A percentile compares a stretch with the other conserved stretches of the same genome.
Conservation (phyloP, 495 filamentous ascomycete species). For the Hyaloscypha variabilis region DNA sequence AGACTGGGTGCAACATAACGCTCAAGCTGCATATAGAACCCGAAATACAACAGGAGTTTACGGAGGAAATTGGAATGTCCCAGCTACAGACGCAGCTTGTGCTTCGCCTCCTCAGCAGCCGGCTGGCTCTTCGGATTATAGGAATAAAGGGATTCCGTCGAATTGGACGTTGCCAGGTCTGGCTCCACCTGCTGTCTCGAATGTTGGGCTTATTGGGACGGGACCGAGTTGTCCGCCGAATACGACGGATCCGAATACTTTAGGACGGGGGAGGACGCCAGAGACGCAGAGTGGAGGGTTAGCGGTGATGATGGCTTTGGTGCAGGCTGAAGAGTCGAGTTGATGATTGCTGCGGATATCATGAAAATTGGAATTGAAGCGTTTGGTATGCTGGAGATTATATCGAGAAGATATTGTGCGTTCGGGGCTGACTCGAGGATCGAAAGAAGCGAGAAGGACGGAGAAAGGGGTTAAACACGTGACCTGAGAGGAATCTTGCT, state of each 20-base stretch:
- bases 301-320: slow-evolving; percentile 73
- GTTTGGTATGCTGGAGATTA: too few species aligned
- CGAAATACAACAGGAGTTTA: slow-evolving; percentile 69
- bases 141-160: slow-evolving; percentile 57
- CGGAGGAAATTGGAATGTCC: slow-evolving; percentile 83
- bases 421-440: too few species aligned
- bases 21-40: slow-evolving; percentile 69
- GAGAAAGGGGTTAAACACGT: too few species aligned
- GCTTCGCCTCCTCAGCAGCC: slow-evolving; percentile 2
- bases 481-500: too few species aligned
- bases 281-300: slow-evolving; percentile 88
- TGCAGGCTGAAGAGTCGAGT: slow-evolving; percentile 46
- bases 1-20: slow-evolving; percentile 75
- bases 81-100: slow-evolving; percentile 20
- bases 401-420: too few species aligned
- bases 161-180: background rate
- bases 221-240: background rate
- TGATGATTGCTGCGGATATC: background rate
- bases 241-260: slow-evolving; percentile 67
- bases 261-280: slow-evolving; percentile 82
- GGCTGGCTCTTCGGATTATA: slow-evolving; percentile 61
- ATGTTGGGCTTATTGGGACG: background rate
- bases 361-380: too few species aligned
- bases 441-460: too few species aligned
- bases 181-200: background rate